A percentile compares a stretch with the other conserved stretches of the same genome.
These are phyloP conservation scores for Xerophyta viscosa DNA, from an alignment of 106 monocot genomes.

Conservation along the genomic window DNA sequence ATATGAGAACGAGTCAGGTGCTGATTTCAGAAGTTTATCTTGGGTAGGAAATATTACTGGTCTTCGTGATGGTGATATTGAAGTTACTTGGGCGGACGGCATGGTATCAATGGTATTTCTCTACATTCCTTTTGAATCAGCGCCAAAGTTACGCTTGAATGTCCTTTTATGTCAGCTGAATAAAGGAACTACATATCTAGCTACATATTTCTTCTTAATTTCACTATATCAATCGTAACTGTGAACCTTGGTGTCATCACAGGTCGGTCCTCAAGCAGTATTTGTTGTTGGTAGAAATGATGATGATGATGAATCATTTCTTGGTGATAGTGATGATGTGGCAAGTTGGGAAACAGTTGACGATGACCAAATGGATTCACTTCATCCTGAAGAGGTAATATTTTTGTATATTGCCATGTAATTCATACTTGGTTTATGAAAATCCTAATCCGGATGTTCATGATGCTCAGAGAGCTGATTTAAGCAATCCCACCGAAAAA, in stretches of 20 bases:
- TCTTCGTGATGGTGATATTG: constrained; percentile 85
- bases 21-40: constrained; percentile 34
- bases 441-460: constrained; percentile 1
- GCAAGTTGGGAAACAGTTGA: constrained; percentile 92
- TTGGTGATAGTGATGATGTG: constrained; percentile 54
- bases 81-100: constrained; percentile 94
- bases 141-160: too few species aligned
- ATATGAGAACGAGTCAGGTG: constrained; percentile 12
- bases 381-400: constrained; percentile 44
- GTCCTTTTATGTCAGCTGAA: too few species aligned
- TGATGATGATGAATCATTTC: constrained; percentile 58
- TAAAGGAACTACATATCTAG: too few species aligned
- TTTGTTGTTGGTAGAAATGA: constrained; percentile 89
- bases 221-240: not conserved
- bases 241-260: too few species aligned
- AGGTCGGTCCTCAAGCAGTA: constrained; percentile 84
- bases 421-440: not conserved
- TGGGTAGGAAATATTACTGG: constrained; percentile 97
- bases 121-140: too few species aligned
- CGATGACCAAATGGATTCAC: constrained; percentile 51
- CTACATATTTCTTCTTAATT: not conserved
- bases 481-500: constrained; percentile 8
- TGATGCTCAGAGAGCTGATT: constrained; percentile 41
- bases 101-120: constrained; percentile 74
- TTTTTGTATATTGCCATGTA: not conserved